Base-by-base conservation (phyloP, 352 stramenopile genomes). In the Blastocystis sp. region DNA sequence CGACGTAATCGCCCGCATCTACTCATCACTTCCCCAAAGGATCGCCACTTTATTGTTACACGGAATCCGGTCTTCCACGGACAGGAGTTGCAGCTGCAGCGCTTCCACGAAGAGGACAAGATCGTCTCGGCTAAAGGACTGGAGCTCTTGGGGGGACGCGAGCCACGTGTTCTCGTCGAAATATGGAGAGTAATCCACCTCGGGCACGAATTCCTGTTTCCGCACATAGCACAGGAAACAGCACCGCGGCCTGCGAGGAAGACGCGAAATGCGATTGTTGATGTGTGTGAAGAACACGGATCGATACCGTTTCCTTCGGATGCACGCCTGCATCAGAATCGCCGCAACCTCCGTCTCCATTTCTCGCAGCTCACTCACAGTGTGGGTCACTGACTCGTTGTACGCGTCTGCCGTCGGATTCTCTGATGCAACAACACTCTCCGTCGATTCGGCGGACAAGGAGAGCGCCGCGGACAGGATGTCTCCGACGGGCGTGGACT, bases 161-260 rank as follows among this genome's bases (percentile, higher is more conserved):
- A 85, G 61, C 74, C 74, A 85, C 31, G 65, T 59, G 10, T 4
- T 59, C 60, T 85, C 74, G 24, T 24, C 60, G 45, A 85, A 85
- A 55, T 85, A 85, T 9, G 31, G n/a, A 13, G 74, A 66, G 60
- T 55, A 85, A 31, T 85, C 60, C 16, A 70, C n/a, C 19, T 29
- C 33, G 31, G 66, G 66, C 1, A 78, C 19, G 66, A n/a, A 24
- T 35, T 39, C 13, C 41, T 33, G 16, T 61, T 55, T 39, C 37
- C 33, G 41, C 29, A 26, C 9, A 6, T 19, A 16, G 45, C 45
- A 55, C 6, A 55, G 33, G 37, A 37, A 50, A 39, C 45, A 85
- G 29, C 55, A 85, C 9, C 35, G 59, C 4, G n/a, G 6, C 66
- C 55, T 61, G 16, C 66, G 67, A 4, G 45, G 74, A n/a, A 78